phyloP scores from a whole-genome alignment of 768 basidiomycete species.

The Tylopilus sp. region DNA sequence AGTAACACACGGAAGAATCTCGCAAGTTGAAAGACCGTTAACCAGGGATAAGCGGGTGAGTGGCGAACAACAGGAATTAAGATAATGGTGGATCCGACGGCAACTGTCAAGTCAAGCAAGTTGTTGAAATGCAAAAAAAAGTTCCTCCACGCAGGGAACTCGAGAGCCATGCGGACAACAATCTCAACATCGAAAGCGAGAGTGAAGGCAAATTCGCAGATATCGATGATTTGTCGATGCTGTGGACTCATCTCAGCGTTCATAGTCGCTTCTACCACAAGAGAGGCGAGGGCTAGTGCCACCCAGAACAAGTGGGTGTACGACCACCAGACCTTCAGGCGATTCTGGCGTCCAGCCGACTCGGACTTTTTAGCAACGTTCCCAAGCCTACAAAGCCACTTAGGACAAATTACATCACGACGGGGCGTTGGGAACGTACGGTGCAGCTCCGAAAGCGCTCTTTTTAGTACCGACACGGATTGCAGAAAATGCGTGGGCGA shows the following conservation, averaged over 20 bases:
- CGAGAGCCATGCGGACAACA: slow-evolving; percentile 60
- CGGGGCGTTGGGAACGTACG: slow-evolving; percentile 13
- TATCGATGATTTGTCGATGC: slow-evolving; percentile 53
- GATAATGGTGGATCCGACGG: slow-evolving; percentile 70
- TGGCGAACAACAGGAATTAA: slow-evolving; percentile 76
- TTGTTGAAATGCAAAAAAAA: slow-evolving; percentile 66
- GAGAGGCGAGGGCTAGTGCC: slow-evolving; percentile 63
- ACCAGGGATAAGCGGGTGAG: slow-evolving; percentile 75
- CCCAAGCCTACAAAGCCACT: slow-evolving; percentile 31
- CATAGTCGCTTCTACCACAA: slow-evolving; percentile 69
- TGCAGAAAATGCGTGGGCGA: slow-evolving; percentile 86
- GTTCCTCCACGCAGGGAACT: slow-evolving; percentile 76
- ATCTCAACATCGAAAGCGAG: slow-evolving; percentile 89
- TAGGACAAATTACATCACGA: neutral
- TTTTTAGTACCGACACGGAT: slow-evolving; percentile 83
- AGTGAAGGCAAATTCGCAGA: slow-evolving; percentile 73
- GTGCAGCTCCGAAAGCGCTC: slow-evolving; percentile 84
- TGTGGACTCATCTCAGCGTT: slow-evolving; percentile 45
- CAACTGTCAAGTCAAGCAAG: slow-evolving; percentile 72
- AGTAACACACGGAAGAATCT: slow-evolving; percentile 93
- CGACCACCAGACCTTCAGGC: slow-evolving; percentile 51
- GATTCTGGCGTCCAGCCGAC: slow-evolving; percentile 49
- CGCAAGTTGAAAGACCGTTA: slow-evolving; percentile 80
- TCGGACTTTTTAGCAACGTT: slow-evolving; percentile 52
- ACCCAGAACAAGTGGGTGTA: slow-evolving; percentile 73